Evolutionary conservation across 768 basidiomycete genomes (phyloP), one percentile per base, ranked within the genome.

Genomic region (Pisolithus tinctorius): DNA sequence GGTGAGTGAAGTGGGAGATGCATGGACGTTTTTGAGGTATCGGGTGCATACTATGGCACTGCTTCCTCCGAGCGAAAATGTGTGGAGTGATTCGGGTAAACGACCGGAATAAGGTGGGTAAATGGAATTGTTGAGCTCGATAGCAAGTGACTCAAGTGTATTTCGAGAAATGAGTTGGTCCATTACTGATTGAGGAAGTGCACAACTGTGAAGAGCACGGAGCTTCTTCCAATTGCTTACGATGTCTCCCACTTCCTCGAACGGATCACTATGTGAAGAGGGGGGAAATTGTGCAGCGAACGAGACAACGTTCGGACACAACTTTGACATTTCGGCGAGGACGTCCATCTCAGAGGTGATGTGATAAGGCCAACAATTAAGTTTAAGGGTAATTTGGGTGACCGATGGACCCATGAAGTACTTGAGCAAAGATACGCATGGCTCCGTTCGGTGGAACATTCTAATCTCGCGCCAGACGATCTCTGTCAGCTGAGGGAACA

Each of bases 251-350:
- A 64, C 62, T 56, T 62, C 58, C 7, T 29, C 54, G 1, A 60
- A 64, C n/a, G 62, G 52, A 45, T 64, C 63, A 26, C 55, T 62
- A 38, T 64, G 58, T 2, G 63, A 64, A 1, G 60, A 64, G 11
- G 59, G 60, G 3, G 63, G 63, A 26, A 64, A 65, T 31, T 49
- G 58, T 3, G 52, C 55, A 4, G 63, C 62, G 40, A 67, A 65
- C 1, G 60, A 61, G 1, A 52, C 58, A 26, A 65, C 56, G 20
- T 67, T 61, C 10, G 65, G 63, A 46, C 63, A 65, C 6, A 56
- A 40, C 0, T 47, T 52, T 0, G 61, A 59, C 20, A 65, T 45
- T 29, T 59, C 47, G 1, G 58, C 50, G 5, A 65, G 58, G 26
- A 65, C 56, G 1, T 48, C 57, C 13, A 50, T 42, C 37, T 65